Conservation (phyloP, 2,329 filamentous ascomycete genomes). For the Aspergillus fructus region DNA sequence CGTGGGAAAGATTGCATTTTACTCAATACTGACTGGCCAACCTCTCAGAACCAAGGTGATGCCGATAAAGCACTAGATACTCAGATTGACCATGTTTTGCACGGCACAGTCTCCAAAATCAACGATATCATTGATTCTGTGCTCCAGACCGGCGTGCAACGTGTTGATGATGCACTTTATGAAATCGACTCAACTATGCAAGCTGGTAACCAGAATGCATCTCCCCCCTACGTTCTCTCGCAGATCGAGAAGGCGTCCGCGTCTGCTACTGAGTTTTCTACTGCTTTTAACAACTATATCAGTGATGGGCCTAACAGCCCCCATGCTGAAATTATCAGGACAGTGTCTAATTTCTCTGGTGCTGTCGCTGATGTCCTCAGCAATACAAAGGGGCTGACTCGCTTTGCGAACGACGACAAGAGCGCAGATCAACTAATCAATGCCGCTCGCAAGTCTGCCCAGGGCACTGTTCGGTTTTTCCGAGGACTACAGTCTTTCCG, state of each 20-base stretch:
- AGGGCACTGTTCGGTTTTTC: conserved; percentile 91
- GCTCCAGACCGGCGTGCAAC: conserved; percentile 84
- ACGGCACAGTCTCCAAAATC: conserved; percentile 86
- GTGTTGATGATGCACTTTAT: conserved; percentile 94
- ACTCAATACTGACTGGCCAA: not conserved
- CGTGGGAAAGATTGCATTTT: not conserved
- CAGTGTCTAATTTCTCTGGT: conserved; percentile 84
- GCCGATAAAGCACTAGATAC: conserved; percentile 80
- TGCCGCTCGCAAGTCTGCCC: conserved; percentile 78
- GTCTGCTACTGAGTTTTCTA: conserved; percentile 94
- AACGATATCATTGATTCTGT: conserved; percentile 98
- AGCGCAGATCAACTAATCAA: conserved; percentile 83
- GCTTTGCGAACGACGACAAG: conserved; percentile 93
- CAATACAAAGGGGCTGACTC: conserved; percentile 92
- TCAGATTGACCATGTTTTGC: conserved; percentile 84
- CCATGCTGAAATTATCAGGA: conserved; percentile 88
- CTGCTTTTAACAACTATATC: conserved; percentile 97
- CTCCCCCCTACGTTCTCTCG: conserved; percentile 88
- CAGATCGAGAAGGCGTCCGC: conserved; percentile 96
- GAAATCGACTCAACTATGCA: conserved; percentile 98
- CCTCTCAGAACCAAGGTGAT: conserved; percentile 62
- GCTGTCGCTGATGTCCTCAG: conserved; percentile 90
- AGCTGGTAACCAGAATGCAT: conserved; percentile 96
- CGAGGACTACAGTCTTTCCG: conserved; percentile 90
- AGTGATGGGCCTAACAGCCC: conserved; percentile 90